Conservation (phyloP, 2,329 filamentous ascomycete genomes). For the Mariannaea sp. region DNA sequence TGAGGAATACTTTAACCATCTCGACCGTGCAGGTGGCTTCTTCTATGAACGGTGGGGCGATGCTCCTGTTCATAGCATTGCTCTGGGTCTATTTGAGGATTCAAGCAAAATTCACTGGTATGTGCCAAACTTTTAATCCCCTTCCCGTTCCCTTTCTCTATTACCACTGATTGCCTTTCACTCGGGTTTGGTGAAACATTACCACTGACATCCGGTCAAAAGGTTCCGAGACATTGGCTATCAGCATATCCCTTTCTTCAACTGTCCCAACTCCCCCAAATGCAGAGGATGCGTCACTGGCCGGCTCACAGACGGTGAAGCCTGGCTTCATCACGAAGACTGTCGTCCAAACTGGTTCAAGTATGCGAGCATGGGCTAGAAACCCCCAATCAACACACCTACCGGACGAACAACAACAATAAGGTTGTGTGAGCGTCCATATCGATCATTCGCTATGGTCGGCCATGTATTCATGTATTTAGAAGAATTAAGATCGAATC, state of each 20-base stretch:
- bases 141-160: too few relatives aligned
- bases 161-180: too few relatives aligned
- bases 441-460: neutral
- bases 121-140: too few relatives aligned
- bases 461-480: slow-evolving; percentile 17
- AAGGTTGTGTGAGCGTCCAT: neutral
- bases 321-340: slow-evolving; percentile 86
- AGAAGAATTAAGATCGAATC: slow-evolving; percentile 9
- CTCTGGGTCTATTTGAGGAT: slow-evolving; percentile 89
- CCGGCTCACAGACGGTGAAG: slow-evolving; percentile 85
- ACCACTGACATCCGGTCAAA: slow-evolving; percentile 10
- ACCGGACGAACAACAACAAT: neutral
- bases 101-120: slow-evolving; percentile 91
- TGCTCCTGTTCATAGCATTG: slow-evolving; percentile 94
- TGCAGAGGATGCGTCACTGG: slow-evolving; percentile 87
- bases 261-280: slow-evolving; percentile 96
- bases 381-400: neutral
- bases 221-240: slow-evolving; percentile 99
- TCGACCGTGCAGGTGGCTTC: slow-evolving; percentile 96
- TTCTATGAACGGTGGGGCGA: slow-evolving; percentile 99
- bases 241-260: slow-evolving; percentile 97
- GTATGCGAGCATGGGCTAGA: slow-evolving; percentile 79
- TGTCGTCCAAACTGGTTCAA: slow-evolving; percentile 98
- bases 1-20: slow-evolving; percentile 93
- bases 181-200: too few relatives aligned